These are phyloP conservation scores for Lathyrus aphaca DNA, from an alignment of 306 rosid species.

Conservation along the genomic window DNA sequence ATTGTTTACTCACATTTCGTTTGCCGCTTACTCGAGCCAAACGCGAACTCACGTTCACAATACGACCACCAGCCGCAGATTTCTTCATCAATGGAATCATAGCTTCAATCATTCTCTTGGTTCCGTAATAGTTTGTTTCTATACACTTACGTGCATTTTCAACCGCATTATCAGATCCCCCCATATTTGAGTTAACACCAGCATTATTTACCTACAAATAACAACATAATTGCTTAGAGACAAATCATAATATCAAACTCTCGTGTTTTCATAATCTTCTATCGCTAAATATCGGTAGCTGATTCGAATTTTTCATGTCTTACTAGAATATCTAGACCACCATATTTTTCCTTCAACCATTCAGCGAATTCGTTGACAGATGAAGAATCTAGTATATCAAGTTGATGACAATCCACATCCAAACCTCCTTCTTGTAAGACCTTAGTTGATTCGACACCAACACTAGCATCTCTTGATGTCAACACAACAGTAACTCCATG, in stretches of 20 bases:
- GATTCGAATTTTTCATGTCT: constrained; percentile 19
- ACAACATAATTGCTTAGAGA: constrained; percentile 23
- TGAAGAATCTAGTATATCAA: constrained; percentile 71
- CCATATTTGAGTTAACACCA: constrained; percentile 77
- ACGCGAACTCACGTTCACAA: constrained; percentile 88
- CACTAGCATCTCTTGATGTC: constrained; percentile 79
- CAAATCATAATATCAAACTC: not conserved
- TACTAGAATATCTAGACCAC: constrained; percentile 89
- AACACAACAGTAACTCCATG: constrained; percentile 78
- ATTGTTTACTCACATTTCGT: constrained; percentile 64
- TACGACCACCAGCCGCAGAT: constrained; percentile 73
- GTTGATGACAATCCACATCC: constrained; percentile 73
- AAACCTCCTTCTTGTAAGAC: constrained; percentile 94
- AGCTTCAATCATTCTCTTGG: constrained; percentile 77
- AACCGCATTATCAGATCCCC: constrained; percentile 68
- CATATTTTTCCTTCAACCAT: constrained; percentile 74
- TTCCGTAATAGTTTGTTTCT: constrained; percentile 82
- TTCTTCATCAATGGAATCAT: constrained; percentile 90
- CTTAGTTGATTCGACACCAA: constrained; percentile 82
- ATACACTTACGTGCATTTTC: constrained; percentile 65
- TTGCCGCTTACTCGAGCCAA: constrained; percentile 71
- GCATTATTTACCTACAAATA: constrained; percentile 81
- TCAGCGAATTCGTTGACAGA: constrained; percentile 64
- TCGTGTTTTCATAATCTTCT: too few species aligned
- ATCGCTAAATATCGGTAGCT: too few species aligned